Evolutionary conservation across 495 filamentous ascomycete genomes (phyloP).

Genomic region (Penicillium salamii): DNA sequence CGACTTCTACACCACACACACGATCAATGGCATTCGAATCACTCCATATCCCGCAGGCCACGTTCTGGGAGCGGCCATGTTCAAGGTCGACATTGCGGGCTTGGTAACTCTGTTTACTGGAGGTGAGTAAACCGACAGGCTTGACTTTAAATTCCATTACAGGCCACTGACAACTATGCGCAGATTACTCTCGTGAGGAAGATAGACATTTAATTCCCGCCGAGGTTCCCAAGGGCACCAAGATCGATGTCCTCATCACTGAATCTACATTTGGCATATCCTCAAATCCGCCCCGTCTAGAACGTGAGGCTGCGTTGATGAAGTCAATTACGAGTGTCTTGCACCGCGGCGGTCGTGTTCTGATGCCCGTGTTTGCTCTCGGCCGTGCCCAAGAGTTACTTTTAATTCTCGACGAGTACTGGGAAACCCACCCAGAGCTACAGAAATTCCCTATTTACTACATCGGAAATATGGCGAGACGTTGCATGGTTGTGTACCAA

Average conservation of each 20-base stretch:
- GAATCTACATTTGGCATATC: constrained; percentile 96
- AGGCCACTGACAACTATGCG: background rate
- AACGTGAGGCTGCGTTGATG: constrained; percentile 91
- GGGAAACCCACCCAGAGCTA: constrained; percentile 79
- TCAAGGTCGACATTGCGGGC: constrained; percentile 91
- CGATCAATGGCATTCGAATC: constrained; percentile 91
- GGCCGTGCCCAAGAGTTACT: constrained; percentile 91
- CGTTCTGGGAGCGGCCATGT: constrained; percentile 98
- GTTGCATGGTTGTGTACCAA: constrained; percentile 98
- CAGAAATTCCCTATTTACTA: constrained; percentile 96
- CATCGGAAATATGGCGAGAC: constrained; percentile 85
- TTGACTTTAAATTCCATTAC: background rate
- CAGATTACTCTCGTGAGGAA: constrained; percentile 88
- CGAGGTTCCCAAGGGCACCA: constrained; percentile 76
- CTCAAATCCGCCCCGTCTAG: constrained; percentile 79
- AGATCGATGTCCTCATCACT: constrained; percentile 93
- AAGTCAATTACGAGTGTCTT: constrained; percentile 87
- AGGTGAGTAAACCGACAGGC: background rate
- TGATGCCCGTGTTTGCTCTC: constrained; percentile 95
- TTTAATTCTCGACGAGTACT: constrained; percentile 95
- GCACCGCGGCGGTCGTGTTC: constrained; percentile 83
- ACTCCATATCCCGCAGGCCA: constrained; percentile 96
- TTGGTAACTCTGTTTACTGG: constrained; percentile 96
- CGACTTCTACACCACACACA: constrained; percentile 96
- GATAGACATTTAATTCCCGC: constrained; percentile 94